Percentiles rank a stretch among this genome's conserved stretches.
Conservation (phyloP, 306 rosid species). For the Dalbergia cultrata region DNA sequence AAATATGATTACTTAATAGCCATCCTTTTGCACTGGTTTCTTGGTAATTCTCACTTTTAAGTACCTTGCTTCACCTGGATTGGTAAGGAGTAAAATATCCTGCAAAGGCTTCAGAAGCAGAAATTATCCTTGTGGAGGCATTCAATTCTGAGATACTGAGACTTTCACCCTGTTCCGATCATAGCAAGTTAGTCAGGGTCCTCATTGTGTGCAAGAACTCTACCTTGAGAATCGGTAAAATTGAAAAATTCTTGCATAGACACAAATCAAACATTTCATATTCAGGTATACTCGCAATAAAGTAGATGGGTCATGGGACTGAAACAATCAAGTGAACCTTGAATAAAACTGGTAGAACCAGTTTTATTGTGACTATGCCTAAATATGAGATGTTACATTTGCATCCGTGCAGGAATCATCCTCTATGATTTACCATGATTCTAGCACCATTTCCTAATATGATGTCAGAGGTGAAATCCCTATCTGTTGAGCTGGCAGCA, state of each 20-base stretch:
- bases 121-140: slow-evolving; percentile 66
- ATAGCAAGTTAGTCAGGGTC: slow-evolving; percentile 40
- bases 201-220: slow-evolving; percentile 3
- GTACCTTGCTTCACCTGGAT: slow-evolving; percentile 99
- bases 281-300: no score
- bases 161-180: slow-evolving; percentile 77
- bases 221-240: background rate
- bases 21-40: slow-evolving; percentile 31
- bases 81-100: slow-evolving; percentile 91
- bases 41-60: slow-evolving; percentile 52
- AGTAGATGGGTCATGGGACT: no score
- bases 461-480: slow-evolving; percentile 84
- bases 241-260: no score
- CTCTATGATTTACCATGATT: slow-evolving; percentile 56
- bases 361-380: background rate
- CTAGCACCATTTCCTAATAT: slow-evolving; percentile 62
- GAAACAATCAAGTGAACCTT: no score
- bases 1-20: slow-evolving; percentile 32
- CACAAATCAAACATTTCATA: background rate
- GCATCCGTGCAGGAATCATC: background rate
- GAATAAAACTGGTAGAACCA: background rate
- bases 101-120: slow-evolving; percentile 73
- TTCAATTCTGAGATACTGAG: slow-evolving; percentile 71
- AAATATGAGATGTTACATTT: background rate
- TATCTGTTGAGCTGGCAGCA: slow-evolving; percentile 89